phyloP scores from a whole-genome alignment of 106 monocot genomes.

The Acorus gramineus region DNA sequence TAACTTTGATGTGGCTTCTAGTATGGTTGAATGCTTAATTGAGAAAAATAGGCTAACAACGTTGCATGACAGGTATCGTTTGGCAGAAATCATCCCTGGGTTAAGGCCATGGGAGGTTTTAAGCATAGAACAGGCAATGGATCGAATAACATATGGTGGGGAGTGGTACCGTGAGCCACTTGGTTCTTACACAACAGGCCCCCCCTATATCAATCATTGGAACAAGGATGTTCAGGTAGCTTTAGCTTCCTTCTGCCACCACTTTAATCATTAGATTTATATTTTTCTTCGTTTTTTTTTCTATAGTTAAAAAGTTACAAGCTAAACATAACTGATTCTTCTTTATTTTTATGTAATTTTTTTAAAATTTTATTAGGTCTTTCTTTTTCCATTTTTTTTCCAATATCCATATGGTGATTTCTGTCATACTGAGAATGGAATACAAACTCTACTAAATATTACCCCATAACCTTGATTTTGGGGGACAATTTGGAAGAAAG shows the following conservation, averaged over 20 bases:
- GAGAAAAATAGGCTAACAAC: no score
- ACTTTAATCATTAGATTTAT: slow-evolving; percentile 2
- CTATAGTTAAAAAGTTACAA: background rate
- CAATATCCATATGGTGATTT: no score
- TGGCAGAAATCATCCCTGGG: slow-evolving; percentile 63
- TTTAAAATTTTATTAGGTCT: no score
- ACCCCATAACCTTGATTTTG: no score
- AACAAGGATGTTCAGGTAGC: slow-evolving; percentile 68
- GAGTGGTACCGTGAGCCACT: slow-evolving; percentile 73
- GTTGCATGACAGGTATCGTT: slow-evolving; percentile 40
- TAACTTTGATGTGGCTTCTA: background rate
- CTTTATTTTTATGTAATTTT: no score
- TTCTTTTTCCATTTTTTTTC: no score
- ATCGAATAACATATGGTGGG: slow-evolving; percentile 60
- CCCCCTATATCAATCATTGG: slow-evolving; percentile 62
- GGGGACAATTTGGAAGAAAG: no score
- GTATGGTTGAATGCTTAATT: no score
- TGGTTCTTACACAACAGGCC: slow-evolving; percentile 68
- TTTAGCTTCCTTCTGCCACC: slow-evolving; percentile 4
- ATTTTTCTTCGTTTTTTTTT: background rate
- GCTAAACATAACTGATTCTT: no score
- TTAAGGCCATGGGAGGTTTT: slow-evolving; percentile 86
- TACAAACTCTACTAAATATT: no score
- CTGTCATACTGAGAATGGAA: no score
- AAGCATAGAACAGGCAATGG: slow-evolving; percentile 83